Evolutionary conservation across 495 filamentous ascomycete species (phyloP), one percentile per base, ranked within the genome.

Genomic region (Neurospora sublineolata): DNA sequence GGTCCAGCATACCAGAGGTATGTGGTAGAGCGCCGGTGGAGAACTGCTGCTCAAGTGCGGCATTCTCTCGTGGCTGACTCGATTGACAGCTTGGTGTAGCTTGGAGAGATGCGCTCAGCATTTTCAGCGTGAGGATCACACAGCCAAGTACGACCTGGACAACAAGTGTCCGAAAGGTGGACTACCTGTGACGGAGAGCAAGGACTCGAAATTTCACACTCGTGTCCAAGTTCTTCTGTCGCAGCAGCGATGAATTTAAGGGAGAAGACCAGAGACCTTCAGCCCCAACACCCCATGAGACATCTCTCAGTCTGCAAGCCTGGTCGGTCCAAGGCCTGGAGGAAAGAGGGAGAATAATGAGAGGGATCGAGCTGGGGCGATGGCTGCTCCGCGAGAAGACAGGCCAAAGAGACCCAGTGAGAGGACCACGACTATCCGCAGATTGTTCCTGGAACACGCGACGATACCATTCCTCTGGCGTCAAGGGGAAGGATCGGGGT

Each of bases 61-160:
- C 93, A 96, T 97, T 94, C 92, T 93, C 90, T 86, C 87, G 88
- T 90, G 87, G 88, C 86, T 85, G 86, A 94, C 92, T 94, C 92
- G 92, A 92, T 64, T 33, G 27, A 33, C 14, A 64, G 52, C 52
- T 64, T 33, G 27, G 52, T 87, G 85, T 86, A 68, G 44, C 83
- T 69, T 69, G 68, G 20, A 69, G 52, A 64, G 52, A 64, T 64
- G 7, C 52, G 52, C 52, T 64, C 52, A 33, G 52, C 52, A 64
- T 64, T 64, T 64, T 64, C 52, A 64, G 52, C 52, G 6, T 16
- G 52, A 64, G 52, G 52, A 64, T 64, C 52, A 64, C 52, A n/a
- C 33, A 58, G 20, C 44, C 68, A 42, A 23, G 58, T 60, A 60
- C 52, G 60, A 67, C 68, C 42, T 39, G 71, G 71, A 42, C 71